phyloP scores from a whole-genome alignment of 2,329 filamentous ascomycete genomes.

The Penicillium thymicola region DNA sequence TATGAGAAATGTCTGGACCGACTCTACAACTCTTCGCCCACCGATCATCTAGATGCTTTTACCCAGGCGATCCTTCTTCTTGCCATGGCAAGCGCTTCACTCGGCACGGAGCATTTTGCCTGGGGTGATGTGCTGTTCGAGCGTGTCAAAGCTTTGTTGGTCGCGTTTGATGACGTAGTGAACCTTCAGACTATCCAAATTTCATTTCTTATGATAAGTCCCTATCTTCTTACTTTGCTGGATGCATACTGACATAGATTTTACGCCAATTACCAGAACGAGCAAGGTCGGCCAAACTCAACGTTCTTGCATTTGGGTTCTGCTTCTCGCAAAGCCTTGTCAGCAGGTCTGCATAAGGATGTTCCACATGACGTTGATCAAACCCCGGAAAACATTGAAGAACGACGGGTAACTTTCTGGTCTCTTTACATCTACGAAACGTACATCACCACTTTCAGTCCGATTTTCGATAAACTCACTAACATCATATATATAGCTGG shows the following conservation, averaged over 20 bases:
- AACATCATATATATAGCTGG: constrained; percentile 33
- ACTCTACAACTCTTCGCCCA: constrained; percentile 33
- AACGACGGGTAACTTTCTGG: constrained; percentile 41
- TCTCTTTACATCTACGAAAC: constrained; percentile 46
- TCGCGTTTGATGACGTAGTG: constrained; percentile 44
- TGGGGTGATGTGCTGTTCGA: constrained; percentile 45
- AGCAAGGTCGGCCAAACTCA: constrained; percentile 46
- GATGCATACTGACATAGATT: constrained; percentile 4
- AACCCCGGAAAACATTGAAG: constrained; percentile 33
- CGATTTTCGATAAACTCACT: neutral
- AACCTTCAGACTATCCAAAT: constrained; percentile 46
- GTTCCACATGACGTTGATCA: constrained; percentile 32
- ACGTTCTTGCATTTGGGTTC: constrained; percentile 42
- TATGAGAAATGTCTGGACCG: constrained; percentile 37
- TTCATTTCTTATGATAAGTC: constrained; percentile 47
- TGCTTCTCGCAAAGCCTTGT: constrained; percentile 44
- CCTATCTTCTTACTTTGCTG: neutral
- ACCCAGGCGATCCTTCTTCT: constrained; percentile 41
- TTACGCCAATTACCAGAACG: constrained; percentile 46
- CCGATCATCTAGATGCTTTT: constrained; percentile 34
- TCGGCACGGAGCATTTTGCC: constrained; percentile 39
- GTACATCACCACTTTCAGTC: constrained; percentile 25
- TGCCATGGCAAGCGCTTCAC: constrained; percentile 37
- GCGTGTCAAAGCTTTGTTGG: constrained; percentile 41
- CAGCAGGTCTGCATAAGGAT: constrained; percentile 46